Conservation (phyloP, 163 green algal species). For the Volvox carteri region DNA sequence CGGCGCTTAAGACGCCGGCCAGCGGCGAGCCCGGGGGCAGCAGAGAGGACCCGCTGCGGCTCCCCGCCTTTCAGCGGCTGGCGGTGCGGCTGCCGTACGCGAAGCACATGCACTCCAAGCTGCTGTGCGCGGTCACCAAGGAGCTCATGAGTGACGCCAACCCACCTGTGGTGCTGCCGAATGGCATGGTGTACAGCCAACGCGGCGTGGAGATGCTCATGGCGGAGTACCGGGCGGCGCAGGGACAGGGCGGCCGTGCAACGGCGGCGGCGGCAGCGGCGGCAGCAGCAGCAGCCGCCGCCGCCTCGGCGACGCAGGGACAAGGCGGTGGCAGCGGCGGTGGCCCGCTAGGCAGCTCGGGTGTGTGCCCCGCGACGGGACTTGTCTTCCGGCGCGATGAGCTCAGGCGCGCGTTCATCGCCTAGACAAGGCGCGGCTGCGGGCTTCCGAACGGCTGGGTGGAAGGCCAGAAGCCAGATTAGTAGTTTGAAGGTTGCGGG, state of each 20-base stretch:
- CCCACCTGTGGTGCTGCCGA: constrained; percentile 94
- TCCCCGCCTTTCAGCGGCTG: constrained; percentile 68
- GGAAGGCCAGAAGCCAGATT: too few species aligned
- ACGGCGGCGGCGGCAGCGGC: neutral
- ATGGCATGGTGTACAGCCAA: constrained; percentile 89
- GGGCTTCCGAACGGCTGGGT: too few species aligned
- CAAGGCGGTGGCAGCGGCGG: neutral
- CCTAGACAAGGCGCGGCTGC: constrained; percentile 48
- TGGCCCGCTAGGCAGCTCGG: neutral
- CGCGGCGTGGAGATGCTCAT: constrained; percentile 64
- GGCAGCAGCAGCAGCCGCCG: neutral
- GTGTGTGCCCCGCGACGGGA: constrained; percentile 74
- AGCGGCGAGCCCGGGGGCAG: constrained; percentile 59
- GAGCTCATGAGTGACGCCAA: constrained; percentile 96
- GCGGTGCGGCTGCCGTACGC: constrained; percentile 86
- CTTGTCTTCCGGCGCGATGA: constrained; percentile 60
- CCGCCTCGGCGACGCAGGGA: too few species aligned
- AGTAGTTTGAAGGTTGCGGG: too few species aligned
- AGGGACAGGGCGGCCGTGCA: neutral
- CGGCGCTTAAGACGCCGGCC: constrained; percentile 84
- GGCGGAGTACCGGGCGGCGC: constrained; percentile 10
- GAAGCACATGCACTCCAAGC: constrained; percentile 93
- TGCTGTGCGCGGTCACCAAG: constrained; percentile 92
- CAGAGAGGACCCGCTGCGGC: constrained; percentile 81
- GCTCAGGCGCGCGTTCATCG: constrained; percentile 73